Percentiles rank a stretch among this genome's conserved stretches.
Conservation (phyloP, 176 grass and related monocot genomes). For the Zoysia pacifica region DNA sequence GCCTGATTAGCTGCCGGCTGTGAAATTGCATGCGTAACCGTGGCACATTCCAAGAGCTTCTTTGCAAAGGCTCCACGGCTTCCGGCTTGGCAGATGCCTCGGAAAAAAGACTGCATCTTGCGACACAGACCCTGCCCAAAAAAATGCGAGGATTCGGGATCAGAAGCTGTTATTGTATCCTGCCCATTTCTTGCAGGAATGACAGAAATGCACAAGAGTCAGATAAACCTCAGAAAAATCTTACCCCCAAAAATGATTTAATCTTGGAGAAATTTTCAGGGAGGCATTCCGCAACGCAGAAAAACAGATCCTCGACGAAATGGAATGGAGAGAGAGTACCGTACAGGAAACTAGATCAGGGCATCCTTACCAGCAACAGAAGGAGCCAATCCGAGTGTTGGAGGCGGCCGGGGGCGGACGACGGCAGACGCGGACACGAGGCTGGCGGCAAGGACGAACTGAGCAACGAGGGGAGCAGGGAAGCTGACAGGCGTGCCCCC, state of each 20-base stretch:
- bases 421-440: neutral
- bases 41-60: slow-evolving; percentile 18
- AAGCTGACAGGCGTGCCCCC: neutral
- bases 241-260: no score
- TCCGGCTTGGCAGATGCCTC: slow-evolving; percentile 2
- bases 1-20: neutral
- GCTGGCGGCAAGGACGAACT: no score
- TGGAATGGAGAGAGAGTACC: neutral
- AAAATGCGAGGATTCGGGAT: neutral
- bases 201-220: no score
- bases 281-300: neutral
- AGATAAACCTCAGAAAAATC: no score
- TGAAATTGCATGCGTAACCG: neutral
- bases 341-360: neutral
- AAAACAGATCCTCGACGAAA: neutral
- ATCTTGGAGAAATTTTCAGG: neutral
- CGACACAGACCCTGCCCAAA: neutral
- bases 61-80: neutral
- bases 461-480: neutral
- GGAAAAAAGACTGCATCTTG: slow-evolving; percentile 33
- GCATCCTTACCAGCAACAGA: neutral
- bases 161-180: neutral
- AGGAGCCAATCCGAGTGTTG: neutral
- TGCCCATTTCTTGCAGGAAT: no score
- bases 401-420: neutral